Evolutionary conservation across 306 rosid genomes (phyloP), one percentile per base, ranked within the genome.

Genomic region (Boehmeria nivea): DNA sequence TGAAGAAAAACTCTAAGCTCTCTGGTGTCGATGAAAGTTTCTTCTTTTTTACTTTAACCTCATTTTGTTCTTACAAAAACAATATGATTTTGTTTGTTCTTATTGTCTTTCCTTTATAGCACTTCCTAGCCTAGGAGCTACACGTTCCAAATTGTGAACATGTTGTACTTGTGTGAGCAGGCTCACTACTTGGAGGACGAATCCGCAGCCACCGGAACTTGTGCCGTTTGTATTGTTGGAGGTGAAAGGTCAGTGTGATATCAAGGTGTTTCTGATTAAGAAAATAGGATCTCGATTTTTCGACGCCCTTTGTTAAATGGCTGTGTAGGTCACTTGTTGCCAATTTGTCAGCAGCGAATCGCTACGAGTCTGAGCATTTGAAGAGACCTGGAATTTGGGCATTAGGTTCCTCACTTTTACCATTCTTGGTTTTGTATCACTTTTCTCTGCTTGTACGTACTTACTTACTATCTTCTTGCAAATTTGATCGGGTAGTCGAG

Each of bases 141-240:
- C 18, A 39, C 5, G 4, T 39, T 39, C 17, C 43, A 13, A 39
- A 17, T 39, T 39, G 43, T 39, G 12, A 39, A 12, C 43, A n/a
- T 13, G 18, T 13, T 39, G 43, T 3, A 13, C 17, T 13, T 4
- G 5, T 25, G 16, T n/a, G 22, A 40, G 57, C 73, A 89, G 97
- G 97, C 80, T 28, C 86, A 86, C 60, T 89, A 89, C 60, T 83
- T 79, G 24, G 86, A 83, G 74, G 89, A 83, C 59, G 97, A 50
- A 10, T 11, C 54, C 14, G 69, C 87, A 60, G 89, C 97, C 47
- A 89, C 97, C 0, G 95, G 97, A 66, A 89, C 97, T 56, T 89
- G 97, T 78, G 97, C 89, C 74, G 97, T 85, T 54, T 89, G 97
- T 72, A 77, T 89, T 21, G 82, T 68, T 53, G 95, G 95, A 60